Evolutionary conservation across 2,329 filamentous ascomycete genomes (phyloP), one percentile per base, ranked within the genome.

Genomic region (Exophiala oligosperma): DNA sequence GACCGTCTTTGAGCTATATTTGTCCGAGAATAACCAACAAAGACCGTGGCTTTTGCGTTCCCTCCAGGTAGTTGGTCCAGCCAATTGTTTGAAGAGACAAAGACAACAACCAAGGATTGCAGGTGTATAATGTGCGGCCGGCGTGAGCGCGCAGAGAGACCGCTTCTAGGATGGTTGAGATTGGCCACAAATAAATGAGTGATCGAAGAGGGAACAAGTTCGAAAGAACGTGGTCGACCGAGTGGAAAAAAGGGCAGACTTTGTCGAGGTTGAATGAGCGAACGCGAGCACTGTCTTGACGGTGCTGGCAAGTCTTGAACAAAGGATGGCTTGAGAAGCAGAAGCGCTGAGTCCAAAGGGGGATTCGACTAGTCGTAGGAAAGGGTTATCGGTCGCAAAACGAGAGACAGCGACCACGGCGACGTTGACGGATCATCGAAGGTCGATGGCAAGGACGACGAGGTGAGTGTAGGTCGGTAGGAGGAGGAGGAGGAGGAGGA

Each of bases 331-430:
- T 43, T 59, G 52, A 43, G 52, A 49, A 59, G 46, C 53, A 38
- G 43, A 56, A 9, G 54, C 48, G 26, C 43, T 21, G 47, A 23
- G 40, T 52, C 54, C 54, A 52, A 50, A 56, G 52, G 57, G 47
- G 49, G 28, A 52, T 23, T 58, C 49, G 57, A 54, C 52, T 54
- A 58, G 63, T 66, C 64, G 64, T 60, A 52, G 40, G 52, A 54
- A 54, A 49, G 44, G 48, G 21, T 66, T 67, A 67, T 66, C 62
- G 64, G 62, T 57, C 64, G 64, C 63, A 53, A 54, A 66, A 61
- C 46, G 63, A 66, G 59, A 61, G 62, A 63, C 50, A 58, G 64
- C 66, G 66, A 68, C 64, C 66, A 67, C 60, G 64, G 64, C 66
- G 66, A 67, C 63, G 61, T 63, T 62, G 63, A 66, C 63, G 59